Evolutionary conservation across 1,284 basidiomycete genomes (phyloP), one percentile per base, ranked within the genome.

Genomic region (Melampsora larici-populina): DNA sequence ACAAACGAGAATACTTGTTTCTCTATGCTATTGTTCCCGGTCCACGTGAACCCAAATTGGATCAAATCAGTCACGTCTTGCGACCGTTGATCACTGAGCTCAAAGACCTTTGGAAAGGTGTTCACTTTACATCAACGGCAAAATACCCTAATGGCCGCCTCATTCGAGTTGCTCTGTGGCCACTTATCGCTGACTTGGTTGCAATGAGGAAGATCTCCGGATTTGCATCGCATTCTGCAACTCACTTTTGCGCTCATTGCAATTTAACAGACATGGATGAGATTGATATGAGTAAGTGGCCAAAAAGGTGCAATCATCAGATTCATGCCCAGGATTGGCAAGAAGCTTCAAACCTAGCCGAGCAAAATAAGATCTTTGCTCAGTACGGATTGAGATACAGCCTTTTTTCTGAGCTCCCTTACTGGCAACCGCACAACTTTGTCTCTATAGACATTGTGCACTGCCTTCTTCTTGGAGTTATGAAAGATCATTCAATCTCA

Each of bases 401-500:
- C 21, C 33, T 43, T 29, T 48, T 72, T 26, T 62, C 43, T 21
- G 70, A 72, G 21, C 46, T 72, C 31, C 70, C 58, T 31, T 72
- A 72, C 29, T 72, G 55, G 70, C 55, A 48, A 31, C 70, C 70
- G 29, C 15, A 62, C n/a, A 58, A 72, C 40, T 72, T 62, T 46
- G n/a, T 48, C n/a, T 33, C 24, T n/a, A 46, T 67, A 18, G 29
- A 67, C 17, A 43, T 67, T 8, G 43, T 72, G 58, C 70, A 72
- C 60, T 58, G 55, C 18, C 31, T 72, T 24, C 33, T 72, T 58
- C 70, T 72, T 62, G 70, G 70, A 17, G 48, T 72, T 17, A 31
- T 46, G 24, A 72, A 72, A 31, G 58, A 72, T 43, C 51, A 70
- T 43, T 55, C 69, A 40, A 26, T 70, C 21, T 58, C 69, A 26